These are phyloP conservation scores for Ajuga reptans DNA, from an alignment of 305 asterid species.

Conservation along the genomic window DNA sequence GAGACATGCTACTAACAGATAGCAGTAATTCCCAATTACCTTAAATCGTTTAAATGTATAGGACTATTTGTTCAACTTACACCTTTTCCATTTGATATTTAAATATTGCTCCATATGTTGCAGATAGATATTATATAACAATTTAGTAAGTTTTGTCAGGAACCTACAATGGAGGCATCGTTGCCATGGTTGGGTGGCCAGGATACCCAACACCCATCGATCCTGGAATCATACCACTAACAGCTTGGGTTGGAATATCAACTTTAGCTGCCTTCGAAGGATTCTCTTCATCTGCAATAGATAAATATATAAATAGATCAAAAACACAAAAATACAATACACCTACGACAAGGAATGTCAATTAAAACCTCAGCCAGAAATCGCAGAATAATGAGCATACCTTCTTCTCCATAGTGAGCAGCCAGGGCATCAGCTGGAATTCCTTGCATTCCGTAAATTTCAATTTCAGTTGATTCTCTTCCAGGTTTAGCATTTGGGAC, in stretches of 20 bases:
- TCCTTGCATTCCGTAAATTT: slow-evolving; percentile 96
- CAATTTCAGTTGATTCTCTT: slow-evolving; percentile 81
- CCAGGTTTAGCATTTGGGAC: slow-evolving; percentile 96
- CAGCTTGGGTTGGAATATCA: slow-evolving; percentile 44
- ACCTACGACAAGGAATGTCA: background rate
- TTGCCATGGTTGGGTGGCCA: slow-evolving; percentile 41
- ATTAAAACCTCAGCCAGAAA: background rate
- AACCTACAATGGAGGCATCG: slow-evolving; percentile 53
- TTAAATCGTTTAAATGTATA: background rate
- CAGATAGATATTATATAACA: background rate
- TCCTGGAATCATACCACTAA: slow-evolving; percentile 44
- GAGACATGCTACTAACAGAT: background rate
- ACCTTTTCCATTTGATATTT: background rate
- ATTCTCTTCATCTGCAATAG: slow-evolving; percentile 50
- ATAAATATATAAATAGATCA: slow-evolving; percentile 8
- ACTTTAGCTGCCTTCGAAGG: slow-evolving; percentile 59
- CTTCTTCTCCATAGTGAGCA: slow-evolving; percentile 88
- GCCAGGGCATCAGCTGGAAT: slow-evolving; percentile 79
- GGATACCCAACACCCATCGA: slow-evolving; percentile 46
- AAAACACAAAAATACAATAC: background rate
- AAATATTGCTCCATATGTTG: background rate
- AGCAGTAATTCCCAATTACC: background rate
- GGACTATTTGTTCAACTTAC: background rate
- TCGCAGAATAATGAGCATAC: slow-evolving; percentile 25
- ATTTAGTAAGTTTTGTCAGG: background rate